These are phyloP conservation scores for Penicillium riverlandense DNA, from an alignment of 495 filamentous ascomycete species.

Conservation along the genomic window DNA sequence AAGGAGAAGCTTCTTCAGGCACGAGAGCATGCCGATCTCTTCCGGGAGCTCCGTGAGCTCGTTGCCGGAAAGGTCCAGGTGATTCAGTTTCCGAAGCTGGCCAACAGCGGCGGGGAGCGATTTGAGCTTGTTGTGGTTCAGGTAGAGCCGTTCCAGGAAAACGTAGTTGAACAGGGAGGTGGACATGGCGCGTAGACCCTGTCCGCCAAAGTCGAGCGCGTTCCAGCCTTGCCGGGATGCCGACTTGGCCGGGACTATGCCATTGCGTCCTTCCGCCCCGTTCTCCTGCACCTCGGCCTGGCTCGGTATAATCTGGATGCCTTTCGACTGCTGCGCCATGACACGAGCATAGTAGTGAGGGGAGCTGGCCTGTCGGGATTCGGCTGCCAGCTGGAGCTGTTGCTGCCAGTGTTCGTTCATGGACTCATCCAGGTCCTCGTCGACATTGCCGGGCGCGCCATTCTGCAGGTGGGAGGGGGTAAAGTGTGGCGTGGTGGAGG, in stretches of 20 bases:
- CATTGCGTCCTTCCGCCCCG: conserved; percentile 54
- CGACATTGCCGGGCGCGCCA: conserved; percentile 53
- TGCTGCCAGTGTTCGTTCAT: conserved; percentile 82
- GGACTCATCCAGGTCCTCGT: conserved; percentile 49
- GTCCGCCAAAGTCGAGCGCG: conserved; percentile 86
- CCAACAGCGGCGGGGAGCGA: conserved; percentile 72
- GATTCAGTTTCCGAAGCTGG: conserved; percentile 64
- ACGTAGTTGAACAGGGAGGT: conserved; percentile 73
- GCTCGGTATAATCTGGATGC: conserved; percentile 45
- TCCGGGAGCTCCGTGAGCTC: conserved; percentile 74
- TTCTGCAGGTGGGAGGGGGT: conserved; percentile 68
- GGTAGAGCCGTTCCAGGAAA: conserved; percentile 83
- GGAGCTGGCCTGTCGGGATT: conserved; percentile 57
- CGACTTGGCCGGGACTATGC: conserved; percentile 46
- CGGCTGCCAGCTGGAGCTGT: conserved; percentile 71
- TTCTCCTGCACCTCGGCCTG: conserved; percentile 57
- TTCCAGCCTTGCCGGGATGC: conserved; percentile 76
- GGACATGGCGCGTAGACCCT: conserved; percentile 77
- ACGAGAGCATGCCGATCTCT: conserved; percentile 93
- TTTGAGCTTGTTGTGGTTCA: conserved; percentile 83
- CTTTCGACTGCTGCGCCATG: conserved; percentile 53
- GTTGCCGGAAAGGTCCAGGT: conserved; percentile 85
- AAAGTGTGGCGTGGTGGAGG: conserved; percentile 69
- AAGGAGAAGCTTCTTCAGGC: conserved; percentile 67
- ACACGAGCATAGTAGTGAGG: conserved; percentile 59